These are phyloP conservation scores for Lophiostoma macrostomum DNA, from an alignment of 495 filamentous ascomycete genomes.

Conservation along the genomic window DNA sequence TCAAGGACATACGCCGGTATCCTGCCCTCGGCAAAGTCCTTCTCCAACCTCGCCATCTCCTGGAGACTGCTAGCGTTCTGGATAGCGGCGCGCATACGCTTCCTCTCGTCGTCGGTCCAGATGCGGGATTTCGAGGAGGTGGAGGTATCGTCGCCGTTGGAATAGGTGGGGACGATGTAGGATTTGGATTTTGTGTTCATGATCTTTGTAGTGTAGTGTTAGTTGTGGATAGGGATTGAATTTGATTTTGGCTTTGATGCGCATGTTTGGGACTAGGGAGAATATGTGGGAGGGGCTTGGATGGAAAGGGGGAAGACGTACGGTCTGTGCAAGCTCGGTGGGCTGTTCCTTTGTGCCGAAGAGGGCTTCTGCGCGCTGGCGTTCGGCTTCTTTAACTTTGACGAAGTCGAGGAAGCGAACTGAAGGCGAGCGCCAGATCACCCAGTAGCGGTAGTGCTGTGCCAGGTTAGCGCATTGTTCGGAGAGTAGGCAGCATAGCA, in stretches of 20 bases:
- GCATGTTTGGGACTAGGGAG: background rate
- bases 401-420: conserved; percentile 92
- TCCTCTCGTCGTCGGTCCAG: conserved; percentile 66
- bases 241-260: too few species aligned
- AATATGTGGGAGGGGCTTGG: background rate
- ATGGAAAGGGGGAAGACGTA: conserved; percentile 27
- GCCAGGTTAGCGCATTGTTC: background rate
- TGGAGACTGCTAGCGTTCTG: conserved; percentile 76
- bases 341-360: conserved; percentile 78
- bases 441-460: conserved; percentile 88
- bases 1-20: conserved; percentile 52
- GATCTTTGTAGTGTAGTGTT: conserved; percentile 60
- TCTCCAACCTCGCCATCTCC: conserved; percentile 62
- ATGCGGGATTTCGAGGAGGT: conserved; percentile 60
- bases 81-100: conserved; percentile 70
- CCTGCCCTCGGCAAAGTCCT: conserved; percentile 78
- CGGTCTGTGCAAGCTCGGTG: conserved; percentile 74
- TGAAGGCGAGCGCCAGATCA: conserved; percentile 79
- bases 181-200: conserved; percentile 82
- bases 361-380: conserved; percentile 67
- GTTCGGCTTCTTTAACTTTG: conserved; percentile 85
- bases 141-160: conserved; percentile 36
- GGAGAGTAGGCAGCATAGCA: too few species aligned
- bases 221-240: too few species aligned
- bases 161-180: conserved; percentile 62